A percentile compares a stretch with the other conserved stretches of the same genome.
phyloP scores from a whole-genome alignment of 345 rosid species.

The Xanthoceras sorbifolium region DNA sequence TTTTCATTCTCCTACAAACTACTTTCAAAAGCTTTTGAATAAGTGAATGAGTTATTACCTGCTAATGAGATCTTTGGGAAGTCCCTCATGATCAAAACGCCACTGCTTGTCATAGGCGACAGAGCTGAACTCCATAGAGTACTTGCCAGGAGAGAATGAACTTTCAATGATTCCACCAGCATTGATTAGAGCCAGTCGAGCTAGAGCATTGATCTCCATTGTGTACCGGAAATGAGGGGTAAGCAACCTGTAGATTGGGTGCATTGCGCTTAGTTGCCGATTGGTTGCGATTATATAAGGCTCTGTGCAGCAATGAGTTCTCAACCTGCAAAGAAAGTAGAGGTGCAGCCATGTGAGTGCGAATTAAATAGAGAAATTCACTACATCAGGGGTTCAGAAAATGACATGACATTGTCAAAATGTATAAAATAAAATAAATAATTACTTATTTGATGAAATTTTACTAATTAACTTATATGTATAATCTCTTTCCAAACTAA shows the following conservation, averaged over 20 bases:
- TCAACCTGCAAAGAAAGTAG: constrained; percentile 44
- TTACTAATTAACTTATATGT: too few species aligned
- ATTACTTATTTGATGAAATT: too few species aligned
- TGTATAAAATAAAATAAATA: too few species aligned
- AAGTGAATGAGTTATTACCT: constrained; percentile 30
- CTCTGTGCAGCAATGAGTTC: constrained; percentile 67
- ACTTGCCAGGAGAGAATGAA: constrained; percentile 60
- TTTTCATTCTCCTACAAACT: not conserved
- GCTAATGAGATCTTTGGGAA: constrained; percentile 58
- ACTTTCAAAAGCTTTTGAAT: not conserved
- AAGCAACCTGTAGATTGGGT: constrained; percentile 60
- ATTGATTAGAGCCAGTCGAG: constrained; percentile 54
- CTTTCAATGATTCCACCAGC: constrained; percentile 66
- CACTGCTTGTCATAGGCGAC: constrained; percentile 49
- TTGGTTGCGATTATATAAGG: constrained; percentile 71
- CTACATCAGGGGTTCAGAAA: too few species aligned
- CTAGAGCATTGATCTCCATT: constrained; percentile 74
- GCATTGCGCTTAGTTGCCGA: constrained; percentile 71
- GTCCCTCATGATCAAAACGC: constrained; percentile 53
- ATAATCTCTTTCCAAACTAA: not conserved
- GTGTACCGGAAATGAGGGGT: constrained; percentile 82
- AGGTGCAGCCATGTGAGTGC: not conserved
- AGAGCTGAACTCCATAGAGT: constrained; percentile 57
- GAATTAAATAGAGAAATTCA: not conserved
- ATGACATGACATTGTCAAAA: too few species aligned